Base-by-base conservation (phyloP, 1,284 basidiomycete species). In the Melampsora occidentalis region DNA sequence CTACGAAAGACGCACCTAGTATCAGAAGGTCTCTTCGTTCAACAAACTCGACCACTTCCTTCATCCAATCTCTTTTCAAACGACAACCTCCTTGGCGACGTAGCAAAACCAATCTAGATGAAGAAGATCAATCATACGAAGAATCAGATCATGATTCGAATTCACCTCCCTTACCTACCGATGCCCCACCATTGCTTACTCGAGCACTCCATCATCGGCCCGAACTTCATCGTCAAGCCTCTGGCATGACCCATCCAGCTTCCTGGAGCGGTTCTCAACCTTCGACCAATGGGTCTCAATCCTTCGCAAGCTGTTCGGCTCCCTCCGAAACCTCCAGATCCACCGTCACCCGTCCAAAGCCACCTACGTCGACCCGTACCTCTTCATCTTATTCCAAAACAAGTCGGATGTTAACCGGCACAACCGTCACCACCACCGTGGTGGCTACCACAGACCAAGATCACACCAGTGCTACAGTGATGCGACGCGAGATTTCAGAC, bases 11-110 rank as follows among this genome's bases (percentile, higher is more conserved):
- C 51, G 10, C 25, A 22, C 12, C n/a, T 57, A 22, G n/a, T n/a
- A 57, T 28, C 6, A n/a, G 53, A 22, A 61, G 22, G 16, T 71
- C 69, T 1, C 22, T 62, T 18, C 35, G 49, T 10, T 72, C 70
- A 10, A 51, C 46, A 2, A 59, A 62, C 22, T 72, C 70, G 20
- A 65, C 70, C 18, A 42, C 70, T 31, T 72, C 70, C 1, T 72
- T 72, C 31, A 59, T 72, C 2, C 39, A 63, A 3, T 46, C 28
- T n/a, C 46, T 72, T 28, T 72, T 72, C 33, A 59, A 62, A 18
- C 61, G 62, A 20, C 48, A 39, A 10, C 62, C 70, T 42, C 51
- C 39, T 1, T 42, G 42, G n/a, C 22, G 7, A 66, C 42, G 35
- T 25, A 67, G 28, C 14, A 49, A 49, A 18, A 31, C 46, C 39